Base-by-base conservation (phyloP, 2,329 filamentous ascomycete genomes). In the Botrytis galanthina region DNA sequence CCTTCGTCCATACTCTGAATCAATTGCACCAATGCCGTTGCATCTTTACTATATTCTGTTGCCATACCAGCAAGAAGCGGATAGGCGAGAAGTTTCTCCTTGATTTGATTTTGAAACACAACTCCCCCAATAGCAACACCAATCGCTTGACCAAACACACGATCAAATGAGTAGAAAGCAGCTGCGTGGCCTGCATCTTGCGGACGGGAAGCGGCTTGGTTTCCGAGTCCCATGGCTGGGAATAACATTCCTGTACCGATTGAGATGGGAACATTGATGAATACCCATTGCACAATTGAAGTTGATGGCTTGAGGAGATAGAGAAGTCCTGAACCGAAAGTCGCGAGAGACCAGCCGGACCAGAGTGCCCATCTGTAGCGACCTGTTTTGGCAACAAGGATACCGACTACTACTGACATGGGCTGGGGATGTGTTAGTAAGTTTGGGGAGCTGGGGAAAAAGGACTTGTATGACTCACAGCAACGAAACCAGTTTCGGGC, bases 101-200 rank as follows among this genome's bases (percentile, higher is more conserved):
- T 78, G 54, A 81, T 78, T 73, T 85, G 84, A 76, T 92, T 93
- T 81, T 93, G 90, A 82, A 93, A 93, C 71, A 92, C 86, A 46
- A 91, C 89, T 5, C 91, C 90, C 2, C 89, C 88, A 70, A 92
- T 84, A 2, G 91, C 90, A 4, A 93, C 88, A 37, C 91, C 91
- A 16, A 92, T 81, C 0, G 87, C 85, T 79, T 92, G 89, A 0
- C 91, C 91, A 37, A 92, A 86, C 1, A 87, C 86, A 22, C 90
- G 87, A 77, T 90, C 86, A 83, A 93, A 93, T 71, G 86, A 87
- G 81, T 90, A 92, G 83, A 93, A 88, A 18, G 88, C 90, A 0
- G 87, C 86, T 0, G 89, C 87, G 74, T 89, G 88, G 1, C 89
- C 87, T 59, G 90, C 86, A 77, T 91, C 87, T 73, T 85, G 84